These are phyloP conservation scores for Mycena rosella DNA, from an alignment of 768 basidiomycete genomes.

Conservation along the genomic window DNA sequence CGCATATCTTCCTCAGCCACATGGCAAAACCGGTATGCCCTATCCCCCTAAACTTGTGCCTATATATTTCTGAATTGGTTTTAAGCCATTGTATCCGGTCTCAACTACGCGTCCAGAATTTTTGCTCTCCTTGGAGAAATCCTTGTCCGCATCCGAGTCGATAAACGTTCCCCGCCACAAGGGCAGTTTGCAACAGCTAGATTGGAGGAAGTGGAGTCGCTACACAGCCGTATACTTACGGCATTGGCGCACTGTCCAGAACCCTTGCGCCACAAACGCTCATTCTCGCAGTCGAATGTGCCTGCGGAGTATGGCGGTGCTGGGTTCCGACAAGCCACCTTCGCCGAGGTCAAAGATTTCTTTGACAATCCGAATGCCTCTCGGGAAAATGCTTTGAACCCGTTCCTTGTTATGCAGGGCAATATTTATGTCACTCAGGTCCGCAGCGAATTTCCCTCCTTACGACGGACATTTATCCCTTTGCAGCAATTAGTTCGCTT, in stretches of 20 bases:
- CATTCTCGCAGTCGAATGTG: constrained; percentile 60
- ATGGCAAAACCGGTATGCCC: constrained; percentile 71
- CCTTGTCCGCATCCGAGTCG: constrained; percentile 86
- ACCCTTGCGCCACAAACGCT: constrained; percentile 75
- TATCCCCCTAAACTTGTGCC: not conserved
- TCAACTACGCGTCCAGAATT: constrained; percentile 89
- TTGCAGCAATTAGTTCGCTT: constrained; percentile 91
- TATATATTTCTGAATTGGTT: not conserved
- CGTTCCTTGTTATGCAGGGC: constrained; percentile 92
- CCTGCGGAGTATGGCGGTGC: constrained; percentile 75
- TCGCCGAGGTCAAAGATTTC: constrained; percentile 90
- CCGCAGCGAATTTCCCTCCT: constrained; percentile 33
- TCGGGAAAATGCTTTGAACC: constrained; percentile 87
- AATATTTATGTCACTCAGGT: constrained; percentile 95
- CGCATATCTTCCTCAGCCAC: constrained; percentile 89
- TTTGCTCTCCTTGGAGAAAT: constrained; percentile 90
- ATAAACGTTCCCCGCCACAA: constrained; percentile 87
- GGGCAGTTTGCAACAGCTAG: constrained; percentile 89
- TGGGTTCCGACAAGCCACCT: constrained; percentile 85
- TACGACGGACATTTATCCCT: not conserved
- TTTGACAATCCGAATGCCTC: constrained; percentile 93
- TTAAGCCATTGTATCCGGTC: constrained; percentile 80
- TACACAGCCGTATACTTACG: constrained; percentile 81
- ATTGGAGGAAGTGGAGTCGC: constrained; percentile 85
- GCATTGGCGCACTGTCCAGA: constrained; percentile 84